Base-by-base conservation (phyloP, 805 yeast genomes). In the Huiozyma sinensis region DNA sequence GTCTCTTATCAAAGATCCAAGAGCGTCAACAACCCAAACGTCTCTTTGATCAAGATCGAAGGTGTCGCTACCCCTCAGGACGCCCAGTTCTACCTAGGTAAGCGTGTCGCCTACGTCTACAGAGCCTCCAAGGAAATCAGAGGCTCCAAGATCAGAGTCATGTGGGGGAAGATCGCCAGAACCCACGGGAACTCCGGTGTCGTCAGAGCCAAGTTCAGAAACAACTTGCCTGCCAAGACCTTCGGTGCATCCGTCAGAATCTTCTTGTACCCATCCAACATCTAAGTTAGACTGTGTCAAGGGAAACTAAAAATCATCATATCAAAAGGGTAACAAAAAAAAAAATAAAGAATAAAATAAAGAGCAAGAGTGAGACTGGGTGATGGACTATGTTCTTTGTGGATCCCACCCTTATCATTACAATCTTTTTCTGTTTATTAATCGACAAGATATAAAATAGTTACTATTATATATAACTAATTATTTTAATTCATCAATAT, bases 181-280 rank as follows among this genome's bases (percentile, higher is more conserved):
- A 77, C 96, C 61, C 98, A 90, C 82, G 98, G 98, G 73, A 85
- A 79, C 88, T 76, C 81, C 66, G 98, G 98, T 76, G 77, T 86
- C 61, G 96, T 90, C 63, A 90, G 97, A 77, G 97, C 97, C 66
- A 85, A 81, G 76, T 90, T 90, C 94, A 88, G 85, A 77, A 79
- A 84, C 74, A 90, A 90, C 88, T 82, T 90, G 69, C 98, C 98
- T 72, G 88, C 97, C 63, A 88, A 89, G 85, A 87, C 97, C 64
- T 89, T 90, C 71, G 98, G 98, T 77, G 96, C 97, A 70, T 82
- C 95, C 58, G 97, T 90, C 70, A 85, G 98, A 81, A 81, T 90
- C 79, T 87, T 90, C 95, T 88, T 90, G 74, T 90, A 90, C 84
- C 97, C 97, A 77, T 89, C 97, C 58, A 88, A 82, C 94, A 90